Conservation (phyloP, 768 basidiomycete genomes). For the Termitomyces eurrhizus region DNA sequence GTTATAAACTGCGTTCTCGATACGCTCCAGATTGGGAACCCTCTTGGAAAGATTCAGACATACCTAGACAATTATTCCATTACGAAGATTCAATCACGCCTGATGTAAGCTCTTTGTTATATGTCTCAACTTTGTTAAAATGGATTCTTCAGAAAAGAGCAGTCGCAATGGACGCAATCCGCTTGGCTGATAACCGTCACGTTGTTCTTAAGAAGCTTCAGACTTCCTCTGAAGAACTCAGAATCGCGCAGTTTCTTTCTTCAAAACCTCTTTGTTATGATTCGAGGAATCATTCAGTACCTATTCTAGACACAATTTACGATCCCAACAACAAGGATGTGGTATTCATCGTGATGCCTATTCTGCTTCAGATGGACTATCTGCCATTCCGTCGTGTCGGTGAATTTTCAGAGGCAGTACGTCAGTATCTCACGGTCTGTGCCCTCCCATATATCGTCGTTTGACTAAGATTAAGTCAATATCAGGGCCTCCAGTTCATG, state of each 20-base stretch:
- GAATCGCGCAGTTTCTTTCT: background rate
- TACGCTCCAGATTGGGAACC: background rate
- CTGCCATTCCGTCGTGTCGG: slow-evolving; percentile 9
- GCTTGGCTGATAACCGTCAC: background rate
- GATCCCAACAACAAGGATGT: too few species aligned
- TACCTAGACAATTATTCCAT: background rate
- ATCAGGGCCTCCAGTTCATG: too few species aligned
- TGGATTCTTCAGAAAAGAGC: background rate
- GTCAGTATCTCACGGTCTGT: slow-evolving; percentile 8
- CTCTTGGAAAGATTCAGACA: background rate
- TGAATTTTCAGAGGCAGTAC: slow-evolving; percentile 7
- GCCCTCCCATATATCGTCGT: too few species aligned
- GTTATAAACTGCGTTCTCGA: slow-evolving; percentile 1
- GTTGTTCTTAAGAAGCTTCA: too few species aligned
- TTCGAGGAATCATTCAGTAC: background rate
- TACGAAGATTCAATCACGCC: background rate
- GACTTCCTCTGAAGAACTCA: background rate
- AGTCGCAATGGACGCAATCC: too few species aligned
- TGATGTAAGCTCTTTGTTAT: background rate
- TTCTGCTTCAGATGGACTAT: background rate
- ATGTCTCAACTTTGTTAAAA: too few species aligned
- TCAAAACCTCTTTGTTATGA: slow-evolving; percentile 3
- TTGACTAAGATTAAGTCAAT: too few species aligned
- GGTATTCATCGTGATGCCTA: slow-evolving; percentile 2
- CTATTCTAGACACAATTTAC: too few species aligned